phyloP scores from a whole-genome alignment of 2,329 filamentous ascomycete species.

The Xylariaceae sp. region DNA sequence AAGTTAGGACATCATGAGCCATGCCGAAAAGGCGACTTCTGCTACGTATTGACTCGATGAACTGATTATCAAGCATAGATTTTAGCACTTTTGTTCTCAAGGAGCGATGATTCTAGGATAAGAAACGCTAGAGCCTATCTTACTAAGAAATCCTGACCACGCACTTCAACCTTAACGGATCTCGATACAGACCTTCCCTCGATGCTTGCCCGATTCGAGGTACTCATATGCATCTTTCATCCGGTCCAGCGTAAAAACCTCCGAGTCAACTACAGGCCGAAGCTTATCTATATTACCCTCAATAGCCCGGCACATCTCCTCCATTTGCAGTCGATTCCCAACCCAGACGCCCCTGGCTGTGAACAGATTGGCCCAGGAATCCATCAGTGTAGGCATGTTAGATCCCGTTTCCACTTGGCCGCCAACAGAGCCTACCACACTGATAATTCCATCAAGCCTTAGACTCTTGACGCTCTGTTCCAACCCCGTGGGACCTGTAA shows the following conservation, averaged over 20 bases:
- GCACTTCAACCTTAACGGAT: too few species aligned
- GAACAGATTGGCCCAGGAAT: conserved; percentile 45
- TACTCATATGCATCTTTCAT: conserved; percentile 52
- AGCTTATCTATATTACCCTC: conserved; percentile 51
- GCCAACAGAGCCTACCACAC: conserved; percentile 46
- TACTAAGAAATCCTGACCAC: too few species aligned
- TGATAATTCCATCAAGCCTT: conserved; percentile 49
- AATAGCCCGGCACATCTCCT: conserved; percentile 58
- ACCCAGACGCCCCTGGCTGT: conserved; percentile 54
- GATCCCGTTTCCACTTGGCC: conserved; percentile 32
- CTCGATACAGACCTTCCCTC: conserved; percentile 46
- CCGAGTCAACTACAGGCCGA: conserved; percentile 52
- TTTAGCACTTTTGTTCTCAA: too few species aligned
- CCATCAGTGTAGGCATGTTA: conserved; percentile 26
- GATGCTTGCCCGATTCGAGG: conserved; percentile 42
- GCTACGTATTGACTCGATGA: too few species aligned
- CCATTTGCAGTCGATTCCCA: conserved; percentile 54
- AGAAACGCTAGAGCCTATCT: too few species aligned
- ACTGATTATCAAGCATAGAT: too few species aligned
- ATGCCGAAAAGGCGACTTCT: too few species aligned
- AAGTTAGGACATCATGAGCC: too few species aligned
- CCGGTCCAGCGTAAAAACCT: conserved; percentile 52
- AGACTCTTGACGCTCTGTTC: conserved; percentile 48
- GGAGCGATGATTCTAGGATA: too few species aligned
- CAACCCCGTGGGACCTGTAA: conserved; percentile 48